phyloP scores from a whole-genome alignment of 768 basidiomycete genomes.

The Lactifluus volemus region DNA sequence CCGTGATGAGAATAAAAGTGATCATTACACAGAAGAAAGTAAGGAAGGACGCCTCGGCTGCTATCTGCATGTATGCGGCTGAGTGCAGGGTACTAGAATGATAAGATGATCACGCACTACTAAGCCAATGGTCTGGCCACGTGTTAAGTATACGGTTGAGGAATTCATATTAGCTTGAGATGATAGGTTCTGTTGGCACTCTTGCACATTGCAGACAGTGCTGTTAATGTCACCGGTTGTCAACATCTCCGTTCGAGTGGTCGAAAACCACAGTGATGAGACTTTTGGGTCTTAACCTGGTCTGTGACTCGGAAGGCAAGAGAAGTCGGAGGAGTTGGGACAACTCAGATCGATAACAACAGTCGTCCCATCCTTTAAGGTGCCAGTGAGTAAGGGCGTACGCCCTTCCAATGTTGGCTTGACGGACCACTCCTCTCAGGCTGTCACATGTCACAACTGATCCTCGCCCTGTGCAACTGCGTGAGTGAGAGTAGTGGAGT shows the following conservation, averaged over 20 bases:
- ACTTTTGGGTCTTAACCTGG: no score
- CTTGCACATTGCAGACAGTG: not conserved
- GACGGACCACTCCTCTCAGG: no score
- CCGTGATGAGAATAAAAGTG: not conserved
- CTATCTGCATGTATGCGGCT: slow-evolving; percentile 22
- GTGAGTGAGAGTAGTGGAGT: no score
- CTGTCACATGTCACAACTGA: no score
- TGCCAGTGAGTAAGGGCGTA: no score
- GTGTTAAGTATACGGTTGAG: slow-evolving; percentile 24
- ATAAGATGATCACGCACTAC: slow-evolving; percentile 22
- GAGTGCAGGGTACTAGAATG: not conserved
- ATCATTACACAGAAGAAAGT: not conserved
- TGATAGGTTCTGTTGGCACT: not conserved
- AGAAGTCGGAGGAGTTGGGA: no score
- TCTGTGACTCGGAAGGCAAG: not conserved
- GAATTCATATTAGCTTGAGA: not conserved
- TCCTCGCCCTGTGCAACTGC: no score
- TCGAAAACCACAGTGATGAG: no score
- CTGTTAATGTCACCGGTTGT: not conserved
- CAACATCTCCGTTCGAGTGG: not conserved
- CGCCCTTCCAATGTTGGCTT: no score
- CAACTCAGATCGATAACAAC: no score
- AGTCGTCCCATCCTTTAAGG: no score
- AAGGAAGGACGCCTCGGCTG: slow-evolving; percentile 26
- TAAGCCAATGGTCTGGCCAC: slow-evolving; percentile 31